phyloP scores from a whole-genome alignment of 495 filamentous ascomycete species.

The Penicillium lagena region DNA sequence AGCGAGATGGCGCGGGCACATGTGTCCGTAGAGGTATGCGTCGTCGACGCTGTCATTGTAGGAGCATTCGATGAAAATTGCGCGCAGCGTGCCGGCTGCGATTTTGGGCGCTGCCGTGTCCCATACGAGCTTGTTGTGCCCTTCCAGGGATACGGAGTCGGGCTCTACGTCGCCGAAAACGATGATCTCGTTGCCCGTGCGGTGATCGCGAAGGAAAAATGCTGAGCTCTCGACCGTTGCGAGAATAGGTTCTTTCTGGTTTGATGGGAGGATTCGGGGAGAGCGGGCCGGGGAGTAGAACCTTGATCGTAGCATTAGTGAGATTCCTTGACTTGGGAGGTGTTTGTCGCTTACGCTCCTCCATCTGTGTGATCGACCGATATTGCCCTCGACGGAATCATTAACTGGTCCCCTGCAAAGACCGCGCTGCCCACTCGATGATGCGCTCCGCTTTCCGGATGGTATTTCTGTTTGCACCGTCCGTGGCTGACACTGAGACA shows the following conservation, averaged over 20 bases:
- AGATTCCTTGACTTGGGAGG: too few species aligned
- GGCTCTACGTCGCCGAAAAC: slow-evolving; percentile 96
- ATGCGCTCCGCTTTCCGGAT: slow-evolving; percentile 38
- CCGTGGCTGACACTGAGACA: slow-evolving; percentile 81
- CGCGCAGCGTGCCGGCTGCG: slow-evolving; percentile 56
- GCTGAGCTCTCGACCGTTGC: slow-evolving; percentile 72
- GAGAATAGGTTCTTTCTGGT: slow-evolving; percentile 20
- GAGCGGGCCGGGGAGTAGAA: slow-evolving; percentile 27
- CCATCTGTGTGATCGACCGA: slow-evolving; percentile 27
- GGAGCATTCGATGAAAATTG: slow-evolving; percentile 92
- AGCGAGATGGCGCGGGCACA: slow-evolving; percentile 74
- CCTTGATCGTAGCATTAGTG: slow-evolving; percentile 1
- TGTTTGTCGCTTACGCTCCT: slow-evolving; percentile 12
- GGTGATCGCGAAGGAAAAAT: slow-evolving; percentile 77
- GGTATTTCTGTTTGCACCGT: slow-evolving; percentile 68
- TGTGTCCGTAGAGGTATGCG: slow-evolving; percentile 76
- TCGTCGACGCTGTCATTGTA: slow-evolving; percentile 74
- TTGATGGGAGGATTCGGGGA: slow-evolving; percentile 13
- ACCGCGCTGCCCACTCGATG: slow-evolving; percentile 51
- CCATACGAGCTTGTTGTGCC: slow-evolving; percentile 79
- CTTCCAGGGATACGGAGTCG: slow-evolving; percentile 72
- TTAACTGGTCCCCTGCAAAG: slow-evolving; percentile 28
- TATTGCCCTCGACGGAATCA: slow-evolving; percentile 20
- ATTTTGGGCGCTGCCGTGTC: slow-evolving; percentile 79
- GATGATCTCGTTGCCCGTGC: slow-evolving; percentile 67